A percentile compares a stretch with the other conserved stretches of the same genome.
Conservation (phyloP, 2,329 filamentous ascomycete species). For the Penicillium psychrosexuale region DNA sequence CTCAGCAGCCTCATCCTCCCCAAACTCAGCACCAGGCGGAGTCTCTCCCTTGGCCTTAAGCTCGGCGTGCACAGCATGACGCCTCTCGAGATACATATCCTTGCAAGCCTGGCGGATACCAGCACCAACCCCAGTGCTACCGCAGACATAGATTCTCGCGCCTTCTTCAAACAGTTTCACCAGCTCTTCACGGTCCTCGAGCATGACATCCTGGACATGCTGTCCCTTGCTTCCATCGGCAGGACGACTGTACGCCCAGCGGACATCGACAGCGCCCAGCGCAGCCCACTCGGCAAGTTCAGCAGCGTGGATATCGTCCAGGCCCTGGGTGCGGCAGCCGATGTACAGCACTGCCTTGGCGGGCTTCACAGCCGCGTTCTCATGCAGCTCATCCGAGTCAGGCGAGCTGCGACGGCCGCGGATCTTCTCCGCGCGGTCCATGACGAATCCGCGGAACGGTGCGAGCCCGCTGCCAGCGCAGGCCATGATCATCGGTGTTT, state of each 20-base stretch:
- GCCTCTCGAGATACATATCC: slow-evolving; percentile 32
- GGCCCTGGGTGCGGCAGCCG: slow-evolving; percentile 35
- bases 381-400: slow-evolving; percentile 8
- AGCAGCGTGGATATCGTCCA: slow-evolving; percentile 36
- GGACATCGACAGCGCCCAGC: slow-evolving; percentile 59
- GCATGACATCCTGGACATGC: slow-evolving; percentile 54
- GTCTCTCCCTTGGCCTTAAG: slow-evolving; percentile 37
- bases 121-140: slow-evolving; percentile 53
- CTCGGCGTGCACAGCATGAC: slow-evolving; percentile 34
- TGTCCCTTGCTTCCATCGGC: slow-evolving; percentile 47
- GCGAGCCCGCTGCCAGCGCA: slow-evolving; percentile 54
- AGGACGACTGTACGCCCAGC: slow-evolving; percentile 58
- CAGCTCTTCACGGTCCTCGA: slow-evolving; percentile 47
- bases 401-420: slow-evolving; percentile 23
- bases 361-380: slow-evolving; percentile 17
- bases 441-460: slow-evolving; percentile 62
- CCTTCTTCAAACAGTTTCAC: slow-evolving; percentile 47
- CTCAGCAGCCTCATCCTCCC: slow-evolving; percentile 29
- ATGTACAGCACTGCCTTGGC: slow-evolving; percentile 37
- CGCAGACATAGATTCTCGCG: slow-evolving; percentile 64
- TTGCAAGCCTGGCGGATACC: slow-evolving; percentile 46
- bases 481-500: slow-evolving; percentile 41
- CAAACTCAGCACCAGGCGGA: slow-evolving; percentile 19
- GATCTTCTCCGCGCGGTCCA: slow-evolving; percentile 54
- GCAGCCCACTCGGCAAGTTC: slow-evolving; percentile 55